phyloP scores from a whole-genome alignment of 257 asterid species.

The Ophiorrhiza pumila region DNA sequence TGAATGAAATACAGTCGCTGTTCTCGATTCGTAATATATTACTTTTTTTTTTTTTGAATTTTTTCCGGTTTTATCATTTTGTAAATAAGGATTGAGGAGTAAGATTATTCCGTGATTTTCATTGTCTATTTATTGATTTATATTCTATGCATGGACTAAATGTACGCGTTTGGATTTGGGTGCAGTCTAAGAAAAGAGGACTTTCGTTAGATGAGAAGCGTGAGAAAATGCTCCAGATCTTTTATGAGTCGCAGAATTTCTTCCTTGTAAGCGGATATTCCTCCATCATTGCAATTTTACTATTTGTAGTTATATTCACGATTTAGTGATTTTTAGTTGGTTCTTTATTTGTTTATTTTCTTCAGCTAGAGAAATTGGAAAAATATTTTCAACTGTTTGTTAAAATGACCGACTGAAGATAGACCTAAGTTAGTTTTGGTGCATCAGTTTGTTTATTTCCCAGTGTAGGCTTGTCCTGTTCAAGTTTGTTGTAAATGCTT shows the following conservation, averaged over 20 bases:
- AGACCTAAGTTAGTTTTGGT: not conserved
- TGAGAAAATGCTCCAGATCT: conserved; percentile 89
- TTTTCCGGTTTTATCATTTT: not conserved
- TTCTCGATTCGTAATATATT: not conserved
- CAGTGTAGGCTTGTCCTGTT: not conserved
- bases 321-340: not conserved
- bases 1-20: no score
- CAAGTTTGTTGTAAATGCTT: not conserved
- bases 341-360: not conserved
- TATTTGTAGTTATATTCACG: not conserved
- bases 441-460: not conserved
- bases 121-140: no score
- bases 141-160: no score
- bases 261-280: conserved; percentile 62
- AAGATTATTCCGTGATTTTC: not conserved
- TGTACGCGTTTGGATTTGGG: no score
- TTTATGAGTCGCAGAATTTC: conserved; percentile 83
- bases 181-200: conserved; percentile 60
- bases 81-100: not conserved
- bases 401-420: conserved; percentile 1
- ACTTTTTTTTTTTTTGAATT: not conserved
- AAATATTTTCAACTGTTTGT: not conserved
- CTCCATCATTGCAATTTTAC: not conserved
- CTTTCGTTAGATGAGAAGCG: conserved; percentile 94
- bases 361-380: not conserved